Conservation (phyloP, 306 rosid species). For the Adenanthera pavonina region DNA sequence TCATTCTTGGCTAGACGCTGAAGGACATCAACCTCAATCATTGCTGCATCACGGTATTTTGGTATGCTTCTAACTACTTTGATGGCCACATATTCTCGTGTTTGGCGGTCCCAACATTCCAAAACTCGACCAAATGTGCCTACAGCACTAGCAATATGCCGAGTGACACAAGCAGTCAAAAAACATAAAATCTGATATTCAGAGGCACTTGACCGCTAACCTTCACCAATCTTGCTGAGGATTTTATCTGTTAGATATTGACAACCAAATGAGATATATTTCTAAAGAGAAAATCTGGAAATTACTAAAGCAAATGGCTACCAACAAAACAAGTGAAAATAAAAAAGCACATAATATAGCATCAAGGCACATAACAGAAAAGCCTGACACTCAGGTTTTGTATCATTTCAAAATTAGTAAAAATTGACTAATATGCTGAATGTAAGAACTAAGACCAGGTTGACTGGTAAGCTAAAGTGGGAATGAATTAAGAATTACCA, state of each 20-base stretch:
- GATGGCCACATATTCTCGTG: conserved; percentile 86
- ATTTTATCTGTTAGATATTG: conserved; percentile 74
- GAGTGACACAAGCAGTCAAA: conserved; percentile 85
- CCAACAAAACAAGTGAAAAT: neutral
- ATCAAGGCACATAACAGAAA: neutral
- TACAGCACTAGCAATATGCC: conserved; percentile 98
- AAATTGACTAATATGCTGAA: neutral
- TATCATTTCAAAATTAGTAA: neutral
- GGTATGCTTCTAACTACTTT: conserved; percentile 87
- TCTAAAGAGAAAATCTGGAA: neutral
- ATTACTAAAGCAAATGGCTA: neutral
- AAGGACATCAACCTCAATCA: conserved; percentile 91
- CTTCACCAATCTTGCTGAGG: conserved; percentile 98
- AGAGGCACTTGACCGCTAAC: conserved; percentile 92
- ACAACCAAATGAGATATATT: neutral
- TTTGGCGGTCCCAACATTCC: conserved; percentile 99
- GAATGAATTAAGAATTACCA: neutral
- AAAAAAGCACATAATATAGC: conserved; percentile 5
- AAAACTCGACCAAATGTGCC: conserved; percentile 99
- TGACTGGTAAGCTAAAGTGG: neutral
- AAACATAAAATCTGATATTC: conserved; percentile 76
- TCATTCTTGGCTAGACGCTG: conserved; percentile 68
- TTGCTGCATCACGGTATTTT: conserved; percentile 93
- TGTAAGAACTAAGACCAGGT: neutral
- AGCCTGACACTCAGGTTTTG: neutral